phyloP scores from a whole-genome alignment of 306 rosid genomes.

The Cucurbita ficifolia region DNA sequence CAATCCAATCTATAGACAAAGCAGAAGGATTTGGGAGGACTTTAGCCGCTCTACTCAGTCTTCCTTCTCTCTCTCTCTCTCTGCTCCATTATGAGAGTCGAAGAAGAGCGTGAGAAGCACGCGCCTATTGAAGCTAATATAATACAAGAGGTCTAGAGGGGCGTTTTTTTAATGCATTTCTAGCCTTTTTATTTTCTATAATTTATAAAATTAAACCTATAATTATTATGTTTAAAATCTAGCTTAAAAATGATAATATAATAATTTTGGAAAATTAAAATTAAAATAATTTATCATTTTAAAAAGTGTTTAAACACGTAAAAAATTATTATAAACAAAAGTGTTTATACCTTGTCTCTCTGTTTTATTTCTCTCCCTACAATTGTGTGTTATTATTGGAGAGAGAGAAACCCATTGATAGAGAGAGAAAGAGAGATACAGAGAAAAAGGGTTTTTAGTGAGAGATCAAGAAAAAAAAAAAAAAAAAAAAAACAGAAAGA shows the following conservation, averaged over 20 bases:
- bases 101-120: not conserved
- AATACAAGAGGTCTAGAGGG: too few species aligned
- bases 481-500: not conserved
- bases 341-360: not conserved
- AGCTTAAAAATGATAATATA: too few species aligned
- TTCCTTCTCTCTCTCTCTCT: not conserved
- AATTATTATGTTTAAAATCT: too few species aligned
- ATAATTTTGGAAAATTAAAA: too few species aligned
- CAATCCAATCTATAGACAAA: slow-evolving; percentile 29
- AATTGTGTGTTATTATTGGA: slow-evolving; percentile 42
- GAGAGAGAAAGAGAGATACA: not conserved
- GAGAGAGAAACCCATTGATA: slow-evolving; percentile 17
- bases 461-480: not conserved
- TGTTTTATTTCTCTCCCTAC: not conserved
- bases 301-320: too few species aligned
- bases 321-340: too few species aligned
- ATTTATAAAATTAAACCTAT: too few species aligned
- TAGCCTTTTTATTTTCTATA: too few species aligned
- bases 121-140: not conserved
- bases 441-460: not conserved
- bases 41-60: not conserved
- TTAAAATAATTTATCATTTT: too few species aligned
- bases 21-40: slow-evolving; percentile 30
- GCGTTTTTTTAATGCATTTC: too few species aligned
- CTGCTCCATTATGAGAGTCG: not conserved